Evolutionary conservation across 768 basidiomycete species (phyloP).

Genomic region (Leccinum disarticulatum): DNA sequence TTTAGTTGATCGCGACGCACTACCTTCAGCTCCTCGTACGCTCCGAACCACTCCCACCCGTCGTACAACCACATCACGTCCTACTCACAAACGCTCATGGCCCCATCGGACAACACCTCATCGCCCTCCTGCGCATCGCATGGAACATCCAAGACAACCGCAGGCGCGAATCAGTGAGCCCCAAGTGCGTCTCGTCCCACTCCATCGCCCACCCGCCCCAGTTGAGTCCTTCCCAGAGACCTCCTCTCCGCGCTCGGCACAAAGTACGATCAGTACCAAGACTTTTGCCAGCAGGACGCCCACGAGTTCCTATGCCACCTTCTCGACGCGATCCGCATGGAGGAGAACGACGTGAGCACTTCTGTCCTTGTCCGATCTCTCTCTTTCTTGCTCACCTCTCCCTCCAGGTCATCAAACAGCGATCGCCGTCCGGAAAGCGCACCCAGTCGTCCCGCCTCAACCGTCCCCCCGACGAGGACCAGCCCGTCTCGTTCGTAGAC

Average conservation of each 20-base stretch:
- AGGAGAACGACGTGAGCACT: conserved; percentile 77
- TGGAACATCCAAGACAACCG: conserved; percentile 61
- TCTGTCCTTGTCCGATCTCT: background rate
- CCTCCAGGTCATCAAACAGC: conserved; percentile 72
- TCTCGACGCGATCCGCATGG: conserved; percentile 91
- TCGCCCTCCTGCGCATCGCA: conserved; percentile 56
- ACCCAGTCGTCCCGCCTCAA: background rate
- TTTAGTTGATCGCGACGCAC: conserved; percentile 65
- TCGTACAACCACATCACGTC: conserved; percentile 37
- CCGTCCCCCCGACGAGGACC: conserved; percentile 30
- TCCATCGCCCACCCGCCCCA: background rate
- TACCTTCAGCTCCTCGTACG: conserved; percentile 57
- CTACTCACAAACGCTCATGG: conserved; percentile 42
- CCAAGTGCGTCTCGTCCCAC: conserved; percentile 50
- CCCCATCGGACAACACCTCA: conserved; percentile 55
- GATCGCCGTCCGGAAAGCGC: conserved; percentile 39
- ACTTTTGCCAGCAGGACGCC: conserved; percentile 94
- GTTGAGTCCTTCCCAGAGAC: conserved; percentile 39
- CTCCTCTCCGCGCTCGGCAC: conserved; percentile 66
- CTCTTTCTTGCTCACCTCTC: background rate
- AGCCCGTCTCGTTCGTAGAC: conserved; percentile 75
- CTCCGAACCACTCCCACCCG: conserved; percentile 49
- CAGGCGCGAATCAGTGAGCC: conserved; percentile 56
- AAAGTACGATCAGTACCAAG: conserved; percentile 93
- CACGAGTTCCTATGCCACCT: conserved; percentile 91